Evolutionary conservation across 495 filamentous ascomycete species (phyloP).

Genomic region (Penicillium dipodomyicola): DNA sequence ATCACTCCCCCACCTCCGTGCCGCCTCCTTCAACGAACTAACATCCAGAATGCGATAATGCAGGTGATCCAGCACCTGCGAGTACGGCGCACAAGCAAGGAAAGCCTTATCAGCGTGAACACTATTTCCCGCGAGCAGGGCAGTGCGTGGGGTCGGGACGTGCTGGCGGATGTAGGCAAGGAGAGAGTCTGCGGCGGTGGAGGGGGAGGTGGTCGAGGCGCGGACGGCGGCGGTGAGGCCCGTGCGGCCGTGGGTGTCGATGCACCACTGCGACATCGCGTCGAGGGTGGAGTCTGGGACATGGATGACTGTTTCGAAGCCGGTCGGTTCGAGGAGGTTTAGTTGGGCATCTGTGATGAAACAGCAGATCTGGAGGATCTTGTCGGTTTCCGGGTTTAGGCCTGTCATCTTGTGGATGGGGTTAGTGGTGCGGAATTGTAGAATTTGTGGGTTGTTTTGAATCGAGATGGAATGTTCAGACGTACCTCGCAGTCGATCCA

Average conservation of each 20-base stretch:
- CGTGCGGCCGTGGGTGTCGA: constrained; percentile 59
- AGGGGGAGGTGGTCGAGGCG: constrained; percentile 66
- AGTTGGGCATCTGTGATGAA: constrained; percentile 82
- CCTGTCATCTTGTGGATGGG: constrained; percentile 83
- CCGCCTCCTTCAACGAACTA: constrained; percentile 85
- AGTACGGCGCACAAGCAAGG: constrained; percentile 70
- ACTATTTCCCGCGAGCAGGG: constrained; percentile 83
- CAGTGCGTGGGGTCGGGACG: constrained; percentile 61
- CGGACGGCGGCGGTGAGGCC: constrained; percentile 79
- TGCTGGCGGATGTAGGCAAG: constrained; percentile 72
- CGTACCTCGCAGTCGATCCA: constrained; percentile 90
- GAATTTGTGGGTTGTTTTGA: background rate
- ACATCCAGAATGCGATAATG: constrained; percentile 92
- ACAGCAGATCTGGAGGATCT: constrained; percentile 90
- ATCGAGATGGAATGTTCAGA: background rate
- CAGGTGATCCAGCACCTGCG: constrained; percentile 66
- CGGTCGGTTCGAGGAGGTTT: constrained; percentile 68
- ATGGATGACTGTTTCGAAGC: constrained; percentile 79
- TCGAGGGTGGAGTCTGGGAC: constrained; percentile 68
- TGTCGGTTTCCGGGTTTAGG: constrained; percentile 71
- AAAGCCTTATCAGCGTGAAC: constrained; percentile 90
- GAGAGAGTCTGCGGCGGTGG: constrained; percentile 68
- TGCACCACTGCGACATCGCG: constrained; percentile 74
- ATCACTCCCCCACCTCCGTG: constrained; percentile 70
- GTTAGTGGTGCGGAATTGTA: constrained; percentile 9